Evolutionary conservation across 208 protist genomes (phyloP).

Genomic region (Zelonia costaricensis): DNA sequence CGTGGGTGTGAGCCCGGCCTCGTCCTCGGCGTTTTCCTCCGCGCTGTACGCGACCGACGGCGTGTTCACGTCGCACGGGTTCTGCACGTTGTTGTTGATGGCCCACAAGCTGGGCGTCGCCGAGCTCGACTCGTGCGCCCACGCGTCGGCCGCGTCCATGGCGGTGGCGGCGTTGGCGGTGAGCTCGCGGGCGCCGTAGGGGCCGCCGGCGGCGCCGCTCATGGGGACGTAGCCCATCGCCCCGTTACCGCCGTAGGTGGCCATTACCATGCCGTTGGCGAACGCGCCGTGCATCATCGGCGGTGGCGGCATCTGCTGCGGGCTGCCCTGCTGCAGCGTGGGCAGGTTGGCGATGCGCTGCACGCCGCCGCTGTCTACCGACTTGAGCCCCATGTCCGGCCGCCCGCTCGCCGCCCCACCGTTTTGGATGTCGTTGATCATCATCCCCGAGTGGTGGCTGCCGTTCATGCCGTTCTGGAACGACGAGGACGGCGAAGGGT

Average conservation of each 20-base stretch:
- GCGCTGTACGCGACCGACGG: conserved; percentile 1
- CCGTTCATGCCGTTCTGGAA: conserved; percentile 21
- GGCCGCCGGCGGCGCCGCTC: not conserved
- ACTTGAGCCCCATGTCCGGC: not conserved
- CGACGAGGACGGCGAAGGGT: not conserved
- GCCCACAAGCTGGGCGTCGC: conserved; percentile 1
- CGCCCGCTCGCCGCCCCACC: not conserved
- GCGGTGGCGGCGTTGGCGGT: not conserved
- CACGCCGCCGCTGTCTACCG: not conserved
- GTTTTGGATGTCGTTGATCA: not conserved
- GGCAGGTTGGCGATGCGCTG: conserved; percentile 8
- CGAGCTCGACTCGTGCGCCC: conserved; percentile 8
- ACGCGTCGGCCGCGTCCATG: not conserved
- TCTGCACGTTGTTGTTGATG: not conserved
- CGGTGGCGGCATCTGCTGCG: not conserved
- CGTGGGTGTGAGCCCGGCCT: conserved; percentile 16
- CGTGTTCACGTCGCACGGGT: conserved; percentile 26
- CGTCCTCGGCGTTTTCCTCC: conserved; percentile 8
- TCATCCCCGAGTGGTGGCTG: not conserved
- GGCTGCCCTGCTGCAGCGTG: not conserved
- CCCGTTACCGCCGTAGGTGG: not conserved
- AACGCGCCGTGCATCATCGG: not conserved
- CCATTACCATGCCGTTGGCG: not conserved
- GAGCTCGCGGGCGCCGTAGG: not conserved
- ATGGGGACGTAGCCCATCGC: not conserved